phyloP scores from a whole-genome alignment of 2,329 filamentous ascomycete genomes.

The Monilinia vaccinii-corymbosi region DNA sequence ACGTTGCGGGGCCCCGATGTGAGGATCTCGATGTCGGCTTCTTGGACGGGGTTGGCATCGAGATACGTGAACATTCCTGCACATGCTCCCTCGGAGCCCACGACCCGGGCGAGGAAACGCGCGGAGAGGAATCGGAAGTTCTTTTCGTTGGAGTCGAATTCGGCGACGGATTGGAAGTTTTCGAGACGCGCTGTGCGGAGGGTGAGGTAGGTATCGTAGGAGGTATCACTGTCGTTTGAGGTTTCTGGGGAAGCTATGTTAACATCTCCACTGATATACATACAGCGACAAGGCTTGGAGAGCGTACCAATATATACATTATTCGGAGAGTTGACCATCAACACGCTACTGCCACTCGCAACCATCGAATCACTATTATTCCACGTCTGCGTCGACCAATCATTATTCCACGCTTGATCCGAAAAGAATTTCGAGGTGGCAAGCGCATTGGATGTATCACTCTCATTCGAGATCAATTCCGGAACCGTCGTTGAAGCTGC shows the following conservation, averaged over 20 bases:
- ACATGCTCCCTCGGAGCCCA: slow-evolving; percentile 25
- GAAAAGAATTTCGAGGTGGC: slow-evolving; percentile 22
- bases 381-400: slow-evolving; percentile 26
- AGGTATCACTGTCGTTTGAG: slow-evolving; percentile 14
- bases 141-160: slow-evolving; percentile 23
- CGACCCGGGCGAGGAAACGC: slow-evolving; percentile 24
- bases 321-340: slow-evolving; percentile 25
- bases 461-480: slow-evolving; percentile 12
- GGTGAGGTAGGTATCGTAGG: slow-evolving; percentile 25
- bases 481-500: slow-evolving; percentile 12
- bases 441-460: slow-evolving; percentile 14
- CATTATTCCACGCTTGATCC: slow-evolving; percentile 18
- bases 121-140: slow-evolving; percentile 26
- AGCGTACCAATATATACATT: slow-evolving; percentile 27
- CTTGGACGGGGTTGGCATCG: slow-evolving; percentile 18
- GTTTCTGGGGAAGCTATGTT: slow-evolving; percentile 11
- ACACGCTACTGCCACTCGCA: slow-evolving; percentile 15
- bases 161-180: slow-evolving; percentile 25
- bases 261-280: not conserved
- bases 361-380: slow-evolving; percentile 22
- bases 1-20: slow-evolving; percentile 21
- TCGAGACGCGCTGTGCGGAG: slow-evolving; percentile 24
- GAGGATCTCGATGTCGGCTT: slow-evolving; percentile 29
- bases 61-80: slow-evolving; percentile 29
- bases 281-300: not conserved